Evolutionary conservation across 1,284 basidiomycete species (phyloP).

Genomic region (Trametes hirsuta): DNA sequence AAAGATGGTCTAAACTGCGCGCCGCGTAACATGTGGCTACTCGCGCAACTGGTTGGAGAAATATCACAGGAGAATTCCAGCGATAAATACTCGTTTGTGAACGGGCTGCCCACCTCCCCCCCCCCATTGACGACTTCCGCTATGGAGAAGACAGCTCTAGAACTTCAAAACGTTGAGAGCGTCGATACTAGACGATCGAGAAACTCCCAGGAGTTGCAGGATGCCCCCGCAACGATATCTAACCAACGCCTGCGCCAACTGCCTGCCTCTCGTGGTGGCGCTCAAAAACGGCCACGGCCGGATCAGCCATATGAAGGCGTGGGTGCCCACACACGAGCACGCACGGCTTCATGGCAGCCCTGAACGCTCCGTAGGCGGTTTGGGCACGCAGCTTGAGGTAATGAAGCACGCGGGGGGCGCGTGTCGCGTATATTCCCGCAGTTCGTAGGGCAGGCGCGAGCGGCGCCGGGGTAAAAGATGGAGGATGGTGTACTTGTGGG

Average conservation of each 20-base stretch:
- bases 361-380: neutral
- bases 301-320: constrained; percentile 57
- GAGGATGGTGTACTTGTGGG: constrained; percentile 40
- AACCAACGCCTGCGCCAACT: constrained; percentile 55
- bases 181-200: constrained; percentile 8
- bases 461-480: constrained; percentile 42
- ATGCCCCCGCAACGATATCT: constrained; percentile 29
- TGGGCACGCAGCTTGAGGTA: constrained; percentile 21
- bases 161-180: constrained; percentile 16
- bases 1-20: too few relatives aligned
- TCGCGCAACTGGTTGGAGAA: too few relatives aligned
- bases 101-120: too few relatives aligned
- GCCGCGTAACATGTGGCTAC: too few relatives aligned
- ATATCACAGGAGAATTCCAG: too few relatives aligned
- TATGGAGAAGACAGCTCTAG: too few relatives aligned
- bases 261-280: constrained; percentile 40
- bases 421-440: constrained; percentile 33
- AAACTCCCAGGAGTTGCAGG: neutral
- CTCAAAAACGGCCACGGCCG: constrained; percentile 52
- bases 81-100: too few relatives aligned
- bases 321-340: constrained; percentile 49
- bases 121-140: too few relatives aligned
- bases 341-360: constrained; percentile 15
- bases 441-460: constrained; percentile 38
- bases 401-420: constrained; percentile 29